These are phyloP conservation scores for Blastocystis sp. DNA, from an alignment of 352 stramenopile species.

Conservation along the genomic window DNA sequence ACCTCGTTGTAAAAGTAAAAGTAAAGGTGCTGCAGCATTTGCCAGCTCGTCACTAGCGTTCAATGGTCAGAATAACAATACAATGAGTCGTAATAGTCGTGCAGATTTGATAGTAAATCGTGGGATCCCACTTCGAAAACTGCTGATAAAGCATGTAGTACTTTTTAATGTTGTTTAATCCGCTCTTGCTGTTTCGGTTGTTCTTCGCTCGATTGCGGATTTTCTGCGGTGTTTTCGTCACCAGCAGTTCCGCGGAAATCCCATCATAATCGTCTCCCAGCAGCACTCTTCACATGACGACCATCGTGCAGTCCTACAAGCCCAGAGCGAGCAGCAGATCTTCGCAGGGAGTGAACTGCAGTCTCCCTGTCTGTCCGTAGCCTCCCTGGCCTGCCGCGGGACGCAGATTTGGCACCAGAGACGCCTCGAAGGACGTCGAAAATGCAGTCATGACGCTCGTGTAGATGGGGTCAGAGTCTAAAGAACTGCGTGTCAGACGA, in stretches of 20 bases:
- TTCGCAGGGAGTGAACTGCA: conserved; percentile 41
- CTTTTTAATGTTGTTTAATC: neutral
- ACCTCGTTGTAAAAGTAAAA: conserved; percentile 61
- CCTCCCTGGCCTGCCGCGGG: neutral
- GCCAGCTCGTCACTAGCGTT: conserved; percentile 23
- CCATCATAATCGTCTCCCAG: conserved; percentile 32
- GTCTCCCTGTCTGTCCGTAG: neutral
- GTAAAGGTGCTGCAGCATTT: conserved; percentile 25
- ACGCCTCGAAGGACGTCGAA: neutral
- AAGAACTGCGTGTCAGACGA: neutral
- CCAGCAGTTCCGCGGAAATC: neutral
- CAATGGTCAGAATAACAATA: neutral
- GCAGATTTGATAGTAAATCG: conserved; percentile 28
- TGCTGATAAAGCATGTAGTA: conserved; percentile 20
- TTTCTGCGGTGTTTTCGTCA: neutral
- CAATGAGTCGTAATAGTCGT: neutral
- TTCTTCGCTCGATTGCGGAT: conserved; percentile 44
- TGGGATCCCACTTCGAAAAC: conserved; percentile 32
- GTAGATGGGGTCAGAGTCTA: neutral
- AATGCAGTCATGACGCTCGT: conserved; percentile 6
- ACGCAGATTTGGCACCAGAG: neutral
- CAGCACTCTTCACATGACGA: neutral
- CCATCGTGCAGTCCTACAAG: neutral
- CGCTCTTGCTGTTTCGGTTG: conserved; percentile 9
- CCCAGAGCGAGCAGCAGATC: conserved; percentile 14